phyloP scores from a whole-genome alignment of 2,329 filamentous ascomycete genomes.

The Rhexocercosporidium sp. region DNA sequence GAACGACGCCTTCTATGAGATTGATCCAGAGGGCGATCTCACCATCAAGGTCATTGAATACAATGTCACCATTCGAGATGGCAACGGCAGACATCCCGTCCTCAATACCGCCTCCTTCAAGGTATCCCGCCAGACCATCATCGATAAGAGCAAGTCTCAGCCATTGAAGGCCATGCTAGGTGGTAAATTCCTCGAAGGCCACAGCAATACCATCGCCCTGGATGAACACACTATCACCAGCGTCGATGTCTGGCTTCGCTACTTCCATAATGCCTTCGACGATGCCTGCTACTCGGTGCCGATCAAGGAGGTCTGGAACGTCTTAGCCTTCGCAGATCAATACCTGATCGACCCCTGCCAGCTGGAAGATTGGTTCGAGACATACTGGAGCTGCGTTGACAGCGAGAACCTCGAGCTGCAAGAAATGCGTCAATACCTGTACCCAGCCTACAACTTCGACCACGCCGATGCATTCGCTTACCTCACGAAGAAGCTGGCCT shows the following conservation, averaged over 20 bases:
- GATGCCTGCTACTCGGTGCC: neutral
- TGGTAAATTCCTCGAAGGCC: neutral
- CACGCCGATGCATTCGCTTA: constrained; percentile 17
- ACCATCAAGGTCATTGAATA: constrained; percentile 1
- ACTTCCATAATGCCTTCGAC: neutral
- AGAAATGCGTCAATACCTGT: neutral
- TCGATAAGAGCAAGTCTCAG: neutral
- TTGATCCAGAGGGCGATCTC: neutral
- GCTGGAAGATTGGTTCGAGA: constrained; percentile 3
- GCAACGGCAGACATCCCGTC: neutral
- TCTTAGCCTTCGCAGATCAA: neutral
- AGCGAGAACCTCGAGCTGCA: neutral
- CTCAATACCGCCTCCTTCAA: constrained; percentile 1
- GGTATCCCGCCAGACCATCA: neutral
- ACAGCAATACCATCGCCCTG: neutral
- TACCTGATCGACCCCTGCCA: neutral
- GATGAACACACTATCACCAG: neutral
- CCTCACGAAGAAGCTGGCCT: constrained; percentile 14
- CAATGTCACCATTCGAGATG: neutral
- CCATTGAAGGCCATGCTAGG: constrained; percentile 9
- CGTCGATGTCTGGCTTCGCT: constrained; percentile 14
- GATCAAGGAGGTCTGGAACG: constrained; percentile 2
- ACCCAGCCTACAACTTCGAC: constrained; percentile 11
- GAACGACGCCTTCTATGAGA: too few species aligned
- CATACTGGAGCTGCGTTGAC: neutral